Conservation (phyloP, 139 green algal genomes). For the Auxenochlorella protothecoides region DNA sequence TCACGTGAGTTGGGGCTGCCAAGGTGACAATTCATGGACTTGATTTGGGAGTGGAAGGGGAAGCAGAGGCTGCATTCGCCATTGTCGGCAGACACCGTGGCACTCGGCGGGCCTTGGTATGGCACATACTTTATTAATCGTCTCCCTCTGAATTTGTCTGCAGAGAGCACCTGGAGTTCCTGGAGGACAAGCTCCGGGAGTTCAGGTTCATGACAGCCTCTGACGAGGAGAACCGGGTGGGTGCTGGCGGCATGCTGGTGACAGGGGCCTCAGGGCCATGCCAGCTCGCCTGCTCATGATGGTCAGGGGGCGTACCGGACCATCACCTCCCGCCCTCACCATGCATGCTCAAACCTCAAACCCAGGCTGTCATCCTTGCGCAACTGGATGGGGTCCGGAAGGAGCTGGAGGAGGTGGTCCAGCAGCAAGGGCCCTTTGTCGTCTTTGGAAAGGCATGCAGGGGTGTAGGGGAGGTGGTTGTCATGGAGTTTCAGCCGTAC, state of each 20-base stretch:
- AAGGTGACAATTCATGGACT: too few species aligned
- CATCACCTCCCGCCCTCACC: neutral
- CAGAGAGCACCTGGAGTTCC: slow-evolving; percentile 42
- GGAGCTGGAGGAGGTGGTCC: slow-evolving; percentile 30
- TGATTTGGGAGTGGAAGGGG: too few species aligned
- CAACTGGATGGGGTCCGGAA: slow-evolving; percentile 39
- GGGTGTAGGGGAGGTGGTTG: neutral
- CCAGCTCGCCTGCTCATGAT: neutral
- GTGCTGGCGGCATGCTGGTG: neutral
- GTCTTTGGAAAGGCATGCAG: slow-evolving; percentile 32
- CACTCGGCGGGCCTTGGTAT: too few species aligned
- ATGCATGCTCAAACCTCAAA: neutral
- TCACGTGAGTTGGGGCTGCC: slow-evolving; percentile 16
- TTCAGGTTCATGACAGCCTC: slow-evolving; percentile 14
- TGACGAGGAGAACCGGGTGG: slow-evolving; percentile 31
- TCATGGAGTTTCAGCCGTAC: neutral
- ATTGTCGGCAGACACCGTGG: too few species aligned
- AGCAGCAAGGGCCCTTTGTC: slow-evolving; percentile 4
- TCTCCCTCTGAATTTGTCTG: neutral
- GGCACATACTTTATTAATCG: too few species aligned
- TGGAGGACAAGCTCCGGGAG: slow-evolving; percentile 50
- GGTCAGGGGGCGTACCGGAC: neutral
- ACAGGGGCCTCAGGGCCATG: too few species aligned
- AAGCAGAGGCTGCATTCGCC: too few species aligned
- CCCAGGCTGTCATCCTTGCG: slow-evolving; percentile 31